Conservation (phyloP, 2,329 filamentous ascomycete species). For the Aspergillus brunneoviolaceus region DNA sequence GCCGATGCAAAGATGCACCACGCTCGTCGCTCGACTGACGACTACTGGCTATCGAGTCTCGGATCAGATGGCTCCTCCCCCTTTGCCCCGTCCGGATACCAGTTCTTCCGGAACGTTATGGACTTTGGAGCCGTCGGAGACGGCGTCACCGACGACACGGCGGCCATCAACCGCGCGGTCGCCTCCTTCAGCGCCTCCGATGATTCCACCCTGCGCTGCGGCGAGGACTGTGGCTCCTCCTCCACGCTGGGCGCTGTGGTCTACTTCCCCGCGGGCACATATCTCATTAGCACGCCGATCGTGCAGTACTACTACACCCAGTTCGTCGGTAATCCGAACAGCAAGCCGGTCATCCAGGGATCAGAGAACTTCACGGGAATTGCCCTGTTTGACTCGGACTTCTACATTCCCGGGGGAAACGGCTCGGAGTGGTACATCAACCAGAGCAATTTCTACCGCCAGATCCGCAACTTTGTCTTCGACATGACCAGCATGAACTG, state of each 20-base stretch:
- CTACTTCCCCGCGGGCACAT: slow-evolving; percentile 67
- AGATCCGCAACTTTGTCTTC: slow-evolving; percentile 72
- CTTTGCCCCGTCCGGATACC: slow-evolving; percentile 25
- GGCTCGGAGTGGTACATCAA: slow-evolving; percentile 66
- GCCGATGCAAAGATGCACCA: neutral
- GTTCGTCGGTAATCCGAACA: slow-evolving; percentile 9
- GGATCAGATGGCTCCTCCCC: neutral
- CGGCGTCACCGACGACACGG: slow-evolving; percentile 70
- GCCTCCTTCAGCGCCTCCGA: slow-evolving; percentile 52
- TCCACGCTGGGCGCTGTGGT: slow-evolving; percentile 74
- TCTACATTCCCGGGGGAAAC: slow-evolving; percentile 10
- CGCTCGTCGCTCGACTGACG: neutral
- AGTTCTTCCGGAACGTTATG: slow-evolving; percentile 68
- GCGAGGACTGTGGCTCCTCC: slow-evolving; percentile 69
- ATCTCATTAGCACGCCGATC: slow-evolving; percentile 3
- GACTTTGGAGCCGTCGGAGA: slow-evolving; percentile 62
- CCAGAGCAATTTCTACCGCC: slow-evolving; percentile 46
- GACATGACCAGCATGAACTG: slow-evolving; percentile 54
- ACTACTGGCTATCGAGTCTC: neutral
- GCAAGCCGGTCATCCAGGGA: neutral
- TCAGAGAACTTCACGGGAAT: slow-evolving; percentile 1
- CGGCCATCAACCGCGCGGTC: slow-evolving; percentile 75
- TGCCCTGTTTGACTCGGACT: neutral
- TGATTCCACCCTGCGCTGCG: slow-evolving; percentile 58
- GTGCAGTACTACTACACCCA: slow-evolving; percentile 10